A percentile compares a stretch with the other conserved stretches of the same genome.
phyloP scores from a whole-genome alignment of 2,329 filamentous ascomycete genomes.

The Coniochaeta sp. region DNA sequence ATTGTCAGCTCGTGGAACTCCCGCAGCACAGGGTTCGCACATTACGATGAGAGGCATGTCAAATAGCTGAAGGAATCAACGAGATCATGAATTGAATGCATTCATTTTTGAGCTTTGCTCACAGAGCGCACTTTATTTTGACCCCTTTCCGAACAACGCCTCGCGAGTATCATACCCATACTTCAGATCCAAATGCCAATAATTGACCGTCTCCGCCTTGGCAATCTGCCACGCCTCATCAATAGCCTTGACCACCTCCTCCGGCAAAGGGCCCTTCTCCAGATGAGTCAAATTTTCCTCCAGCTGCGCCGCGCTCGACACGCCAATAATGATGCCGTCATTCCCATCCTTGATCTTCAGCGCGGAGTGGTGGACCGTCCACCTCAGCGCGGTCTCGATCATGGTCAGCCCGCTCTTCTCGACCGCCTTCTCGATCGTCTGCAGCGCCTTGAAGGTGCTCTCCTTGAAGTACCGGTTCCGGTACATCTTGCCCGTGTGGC shows the following conservation, averaged over 20 bases:
- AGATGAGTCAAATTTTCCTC: constrained; percentile 39
- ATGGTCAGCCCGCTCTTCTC: constrained; percentile 56
- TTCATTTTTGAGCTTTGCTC: neutral
- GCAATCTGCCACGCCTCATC: constrained; percentile 71
- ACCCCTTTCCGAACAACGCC: constrained; percentile 44
- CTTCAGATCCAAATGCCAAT: constrained; percentile 53
- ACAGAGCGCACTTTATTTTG: constrained; percentile 23
- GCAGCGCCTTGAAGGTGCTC: constrained; percentile 45
- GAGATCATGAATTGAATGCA: neutral
- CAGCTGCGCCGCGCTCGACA: constrained; percentile 39
- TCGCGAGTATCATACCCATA: constrained; percentile 60
- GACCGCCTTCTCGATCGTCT: constrained; percentile 53
- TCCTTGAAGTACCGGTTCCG: constrained; percentile 62
- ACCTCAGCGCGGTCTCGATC: constrained; percentile 62
- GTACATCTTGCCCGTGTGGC: constrained; percentile 37
- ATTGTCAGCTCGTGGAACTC: no score
- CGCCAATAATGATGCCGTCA: constrained; percentile 44
- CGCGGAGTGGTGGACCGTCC: constrained; percentile 58
- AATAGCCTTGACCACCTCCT: constrained; percentile 62
- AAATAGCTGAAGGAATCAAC: neutral
- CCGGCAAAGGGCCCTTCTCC: constrained; percentile 58
- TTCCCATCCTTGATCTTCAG: constrained; percentile 28
- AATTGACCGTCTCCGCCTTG: constrained; percentile 46
- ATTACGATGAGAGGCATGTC: neutral
- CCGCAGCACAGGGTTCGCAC: no score